A percentile compares a stretch with the other conserved stretches of the same genome.
phyloP scores from a whole-genome alignment of 2,329 filamentous ascomycete genomes.

The Laburnicola sp. region DNA sequence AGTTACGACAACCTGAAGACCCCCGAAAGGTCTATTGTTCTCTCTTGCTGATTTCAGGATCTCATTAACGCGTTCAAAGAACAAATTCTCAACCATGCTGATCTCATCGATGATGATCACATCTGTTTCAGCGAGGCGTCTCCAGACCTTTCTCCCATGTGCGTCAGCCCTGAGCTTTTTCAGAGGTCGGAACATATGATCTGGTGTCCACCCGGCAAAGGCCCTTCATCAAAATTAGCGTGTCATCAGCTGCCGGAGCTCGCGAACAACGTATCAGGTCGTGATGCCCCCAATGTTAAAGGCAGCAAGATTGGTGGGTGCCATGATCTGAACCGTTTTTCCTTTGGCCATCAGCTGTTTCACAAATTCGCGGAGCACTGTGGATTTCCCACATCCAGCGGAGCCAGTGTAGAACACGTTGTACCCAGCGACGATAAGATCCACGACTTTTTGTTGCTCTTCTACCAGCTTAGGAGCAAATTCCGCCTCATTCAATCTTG shows the following conservation, averaged over 20 bases:
- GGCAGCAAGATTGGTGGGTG: slow-evolving; percentile 63
- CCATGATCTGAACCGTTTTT: slow-evolving; percentile 55
- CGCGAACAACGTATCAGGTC: slow-evolving; percentile 49
- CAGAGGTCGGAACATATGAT: slow-evolving; percentile 49
- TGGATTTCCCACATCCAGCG: slow-evolving; percentile 57
- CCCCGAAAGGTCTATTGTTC: slow-evolving; percentile 44
- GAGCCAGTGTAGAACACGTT: slow-evolving; percentile 68
- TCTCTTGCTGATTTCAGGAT: slow-evolving; percentile 49
- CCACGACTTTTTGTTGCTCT: slow-evolving; percentile 55
- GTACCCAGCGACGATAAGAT: slow-evolving; percentile 53
- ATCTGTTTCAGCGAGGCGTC: slow-evolving; percentile 51
- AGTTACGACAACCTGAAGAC: slow-evolving; percentile 59
- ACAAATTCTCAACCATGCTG: slow-evolving; percentile 63
- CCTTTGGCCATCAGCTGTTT: slow-evolving; percentile 40
- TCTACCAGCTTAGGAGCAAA: slow-evolving; percentile 42
- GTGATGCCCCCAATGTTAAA: slow-evolving; percentile 60
- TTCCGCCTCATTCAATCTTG: slow-evolving; percentile 1
- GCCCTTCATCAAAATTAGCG: no score
- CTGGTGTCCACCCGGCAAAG: slow-evolving; percentile 60
- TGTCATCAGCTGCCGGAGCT: no score
- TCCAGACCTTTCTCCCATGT: slow-evolving; percentile 36
- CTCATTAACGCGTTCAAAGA: slow-evolving; percentile 54
- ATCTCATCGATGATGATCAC: slow-evolving; percentile 68
- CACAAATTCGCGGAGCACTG: slow-evolving; percentile 53
- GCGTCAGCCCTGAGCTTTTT: slow-evolving; percentile 38